Evolutionary conservation across 2,329 filamentous ascomycete genomes (phyloP).

Genomic region (Botrytis deweyae): DNA sequence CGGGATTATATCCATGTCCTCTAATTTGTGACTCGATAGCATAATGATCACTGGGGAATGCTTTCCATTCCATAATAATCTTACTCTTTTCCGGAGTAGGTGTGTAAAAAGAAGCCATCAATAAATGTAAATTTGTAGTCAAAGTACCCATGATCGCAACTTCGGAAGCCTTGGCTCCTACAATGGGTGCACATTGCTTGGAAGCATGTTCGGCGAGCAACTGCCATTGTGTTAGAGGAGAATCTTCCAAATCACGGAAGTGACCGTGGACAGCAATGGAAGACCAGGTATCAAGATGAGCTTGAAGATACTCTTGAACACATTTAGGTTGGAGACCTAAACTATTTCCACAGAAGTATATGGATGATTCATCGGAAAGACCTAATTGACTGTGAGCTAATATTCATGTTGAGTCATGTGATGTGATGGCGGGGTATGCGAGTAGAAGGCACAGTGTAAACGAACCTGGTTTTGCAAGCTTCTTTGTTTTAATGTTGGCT

Average conservation of each 20-base stretch:
- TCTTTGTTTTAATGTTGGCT: constrained; percentile 65
- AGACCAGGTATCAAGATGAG: constrained; percentile 80
- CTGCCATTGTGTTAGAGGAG: constrained; percentile 70
- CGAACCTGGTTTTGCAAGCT: constrained; percentile 31
- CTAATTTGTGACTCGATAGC: constrained; percentile 21
- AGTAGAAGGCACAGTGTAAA: constrained; percentile 19
- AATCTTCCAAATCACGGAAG: constrained; percentile 67
- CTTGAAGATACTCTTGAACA: constrained; percentile 62
- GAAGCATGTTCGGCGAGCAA: constrained; percentile 76
- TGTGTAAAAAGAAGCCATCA: constrained; percentile 69
- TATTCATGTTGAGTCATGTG: neutral
- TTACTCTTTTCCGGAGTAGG: constrained; percentile 61
- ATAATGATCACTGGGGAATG: constrained; percentile 81
- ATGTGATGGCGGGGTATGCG: constrained; percentile 21
- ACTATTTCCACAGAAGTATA: constrained; percentile 90
- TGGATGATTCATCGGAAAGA: constrained; percentile 46
- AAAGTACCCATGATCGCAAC: constrained; percentile 87
- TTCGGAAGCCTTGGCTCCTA: constrained; percentile 71
- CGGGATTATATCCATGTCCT: constrained; percentile 47
- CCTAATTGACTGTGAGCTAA: constrained; percentile 3
- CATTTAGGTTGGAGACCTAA: constrained; percentile 78
- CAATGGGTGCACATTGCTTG: constrained; percentile 66
- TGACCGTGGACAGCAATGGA: constrained; percentile 83
- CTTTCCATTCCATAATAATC: constrained; percentile 74
- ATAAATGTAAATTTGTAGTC: constrained; percentile 67